Evolutionary conservation across 2,329 filamentous ascomycete species (phyloP).

Genomic region (Emmonsiellopsis sp.): DNA sequence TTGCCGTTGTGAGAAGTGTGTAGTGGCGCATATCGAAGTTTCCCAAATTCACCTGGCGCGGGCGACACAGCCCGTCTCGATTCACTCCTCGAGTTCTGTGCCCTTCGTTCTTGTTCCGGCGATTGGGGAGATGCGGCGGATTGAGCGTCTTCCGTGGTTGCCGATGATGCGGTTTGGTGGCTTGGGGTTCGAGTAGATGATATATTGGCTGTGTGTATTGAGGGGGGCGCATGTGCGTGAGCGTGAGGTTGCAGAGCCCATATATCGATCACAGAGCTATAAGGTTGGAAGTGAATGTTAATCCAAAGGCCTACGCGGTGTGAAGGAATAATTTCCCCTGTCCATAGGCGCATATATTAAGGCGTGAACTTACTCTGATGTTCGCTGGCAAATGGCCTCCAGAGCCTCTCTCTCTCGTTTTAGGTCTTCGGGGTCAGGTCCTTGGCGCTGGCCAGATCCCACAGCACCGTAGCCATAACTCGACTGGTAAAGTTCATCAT

Average conservation of each 20-base stretch:
- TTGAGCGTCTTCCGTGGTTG: slow-evolving; percentile 8
- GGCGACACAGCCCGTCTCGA: slow-evolving; percentile 5
- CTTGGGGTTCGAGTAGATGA: slow-evolving; percentile 18
- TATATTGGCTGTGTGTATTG: slow-evolving; percentile 20
- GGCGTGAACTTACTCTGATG: slow-evolving; percentile 30
- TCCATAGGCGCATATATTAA: not conserved
- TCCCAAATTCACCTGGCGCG: slow-evolving; percentile 10
- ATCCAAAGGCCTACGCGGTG: not conserved
- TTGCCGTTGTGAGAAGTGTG: slow-evolving; percentile 3
- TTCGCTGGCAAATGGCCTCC: slow-evolving; percentile 38
- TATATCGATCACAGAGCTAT: slow-evolving; percentile 36
- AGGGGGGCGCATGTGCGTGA: slow-evolving; percentile 29
- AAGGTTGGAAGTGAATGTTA: not conserved
- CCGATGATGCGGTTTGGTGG: slow-evolving; percentile 9
- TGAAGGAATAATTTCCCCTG: not conserved
- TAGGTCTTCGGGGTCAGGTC: slow-evolving; percentile 34
- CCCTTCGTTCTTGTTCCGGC: slow-evolving; percentile 4
- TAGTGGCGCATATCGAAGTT: slow-evolving; percentile 12
- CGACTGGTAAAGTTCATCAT: slow-evolving; percentile 37
- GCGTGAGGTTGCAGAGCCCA: slow-evolving; percentile 37
- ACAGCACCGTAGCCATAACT: slow-evolving; percentile 36
- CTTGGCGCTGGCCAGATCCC: slow-evolving; percentile 25
- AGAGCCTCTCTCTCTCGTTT: slow-evolving; percentile 37
- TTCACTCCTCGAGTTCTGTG: slow-evolving; percentile 8
- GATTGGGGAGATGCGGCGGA: slow-evolving; percentile 8